Evolutionary conservation across 768 basidiomycete genomes (phyloP), one percentile per base, ranked within the genome.

Genomic region (Trametes meyenii): DNA sequence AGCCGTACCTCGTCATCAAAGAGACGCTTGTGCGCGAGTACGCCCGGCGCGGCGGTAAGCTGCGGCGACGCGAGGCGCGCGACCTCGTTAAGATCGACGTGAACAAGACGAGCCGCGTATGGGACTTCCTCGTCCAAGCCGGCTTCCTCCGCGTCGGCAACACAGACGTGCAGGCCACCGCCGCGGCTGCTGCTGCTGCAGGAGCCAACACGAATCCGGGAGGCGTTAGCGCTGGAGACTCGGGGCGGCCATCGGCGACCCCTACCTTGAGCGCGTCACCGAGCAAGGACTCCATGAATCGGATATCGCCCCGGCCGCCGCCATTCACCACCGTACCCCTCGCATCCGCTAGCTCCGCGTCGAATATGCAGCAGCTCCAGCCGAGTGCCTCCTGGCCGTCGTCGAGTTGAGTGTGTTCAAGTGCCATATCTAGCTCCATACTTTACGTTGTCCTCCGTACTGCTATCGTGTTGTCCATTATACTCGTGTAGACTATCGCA

Each of bases 1-100:
- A 94, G 70, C 94, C 97, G 0, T 99, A 97, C 73, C 86, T 99
- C 53, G 86, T 91, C 62, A 92, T 98, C 77, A 99, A 99, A 73
- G 94, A 97, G 74, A 93, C 90, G 5, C 84, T 97, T 43, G 88
- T 99, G 33, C 85, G 94, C 35, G 96, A 98, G 77, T 97, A 94
- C 68, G 93, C 92, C 1, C 83, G 94, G 26, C 81, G 94, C 56
- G 90, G 91, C 21, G 96, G 96, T 12, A 90, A 92, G 72, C 81
- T 98, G 45, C 89, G 91, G 50, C 83, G 92, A 33, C 81, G 94
- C 55, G 94, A 97, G 73, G 94, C 94, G 12, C 84, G 92, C 52
- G 92, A 93, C 73, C 79, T 96, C 61, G 88, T 96, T 66, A 94
- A 93, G 74, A 92, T 97, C 63, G 94, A 95, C 71, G 92, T 93